A percentile compares a stretch with the other conserved stretches of the same genome.
These are phyloP conservation scores for Polyrhizophydium stewartii DNA, from an alignment of 371 early-diverging fungal genomes.

Conservation along the genomic window DNA sequence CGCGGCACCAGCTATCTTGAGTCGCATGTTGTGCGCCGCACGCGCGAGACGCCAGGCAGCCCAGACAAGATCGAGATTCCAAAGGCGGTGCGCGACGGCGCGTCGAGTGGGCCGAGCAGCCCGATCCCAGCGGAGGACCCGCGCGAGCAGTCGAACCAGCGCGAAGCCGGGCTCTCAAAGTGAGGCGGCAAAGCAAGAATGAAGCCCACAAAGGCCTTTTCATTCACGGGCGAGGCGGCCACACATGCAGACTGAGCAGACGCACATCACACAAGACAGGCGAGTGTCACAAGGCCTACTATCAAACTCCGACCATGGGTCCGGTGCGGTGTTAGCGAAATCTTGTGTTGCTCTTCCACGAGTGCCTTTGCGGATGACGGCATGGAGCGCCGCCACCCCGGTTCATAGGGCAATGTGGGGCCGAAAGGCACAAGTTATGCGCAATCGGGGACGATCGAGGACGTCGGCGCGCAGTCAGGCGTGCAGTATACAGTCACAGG, in stretches of 20 bases:
- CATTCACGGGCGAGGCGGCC: too few relatives aligned
- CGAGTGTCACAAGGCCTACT: slow-evolving; percentile 1
- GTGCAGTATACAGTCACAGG: background rate
- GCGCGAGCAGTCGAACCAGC: too few relatives aligned
- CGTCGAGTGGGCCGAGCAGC: too few relatives aligned
- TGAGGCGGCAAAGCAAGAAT: too few relatives aligned
- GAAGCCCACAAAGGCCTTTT: too few relatives aligned
- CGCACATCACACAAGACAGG: too few relatives aligned
- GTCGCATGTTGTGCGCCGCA: slow-evolving; percentile 12
- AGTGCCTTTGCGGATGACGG: background rate
- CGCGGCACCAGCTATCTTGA: slow-evolving; percentile 29
- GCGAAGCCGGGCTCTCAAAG: too few relatives aligned
- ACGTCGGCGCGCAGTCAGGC: background rate
- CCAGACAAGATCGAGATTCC: too few relatives aligned
- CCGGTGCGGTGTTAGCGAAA: background rate
- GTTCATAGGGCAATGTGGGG: background rate
- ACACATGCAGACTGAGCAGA: too few relatives aligned
- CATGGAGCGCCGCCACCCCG: background rate
- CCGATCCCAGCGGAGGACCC: too few relatives aligned
- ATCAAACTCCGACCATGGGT: background rate
- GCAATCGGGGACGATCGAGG: background rate
- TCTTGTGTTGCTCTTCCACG: background rate
- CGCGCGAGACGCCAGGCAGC: background rate
- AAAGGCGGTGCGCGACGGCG: too few relatives aligned
- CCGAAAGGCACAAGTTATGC: background rate